A percentile compares a stretch with the other conserved stretches of the same genome.
Conservation (phyloP, 2,329 filamentous ascomycete genomes). For the Arachnopeziza araneosa region DNA sequence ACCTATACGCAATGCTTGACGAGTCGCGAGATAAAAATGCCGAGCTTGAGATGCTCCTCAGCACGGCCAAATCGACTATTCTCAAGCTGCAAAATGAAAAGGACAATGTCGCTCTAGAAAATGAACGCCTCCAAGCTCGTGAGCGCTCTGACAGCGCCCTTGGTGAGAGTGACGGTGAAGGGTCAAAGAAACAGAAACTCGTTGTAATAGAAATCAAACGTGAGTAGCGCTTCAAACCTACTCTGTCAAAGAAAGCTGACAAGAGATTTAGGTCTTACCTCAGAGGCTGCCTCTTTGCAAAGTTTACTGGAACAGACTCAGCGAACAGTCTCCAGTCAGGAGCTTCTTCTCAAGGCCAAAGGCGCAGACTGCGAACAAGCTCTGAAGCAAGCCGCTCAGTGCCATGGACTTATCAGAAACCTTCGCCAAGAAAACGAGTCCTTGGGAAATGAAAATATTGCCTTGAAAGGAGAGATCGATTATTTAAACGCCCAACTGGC, state of each 20-base stretch:
- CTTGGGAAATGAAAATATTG: not conserved
- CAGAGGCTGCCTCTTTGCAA: not conserved
- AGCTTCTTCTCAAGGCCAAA: not conserved
- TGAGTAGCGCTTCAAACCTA: not conserved
- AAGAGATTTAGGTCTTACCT: not conserved
- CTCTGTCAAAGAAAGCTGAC: not conserved
- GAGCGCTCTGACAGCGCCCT: conserved; percentile 2
- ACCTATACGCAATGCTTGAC: not conserved
- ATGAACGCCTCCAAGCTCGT: not conserved
- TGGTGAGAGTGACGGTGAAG: not conserved
- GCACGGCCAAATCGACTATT: not conserved
- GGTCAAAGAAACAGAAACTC: not conserved
- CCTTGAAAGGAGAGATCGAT: not conserved
- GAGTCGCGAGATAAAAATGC: not conserved
- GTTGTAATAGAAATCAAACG: not conserved
- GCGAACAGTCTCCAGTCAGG: not conserved
- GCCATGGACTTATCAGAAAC: not conserved
- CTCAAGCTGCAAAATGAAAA: not conserved
- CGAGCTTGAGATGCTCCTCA: not conserved
- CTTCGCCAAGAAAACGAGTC: not conserved
- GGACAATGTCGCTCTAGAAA: not conserved
- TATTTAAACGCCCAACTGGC: not conserved
- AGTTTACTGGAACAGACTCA: not conserved
- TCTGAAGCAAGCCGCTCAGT: not conserved
- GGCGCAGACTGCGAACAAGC: not conserved